phyloP scores from a whole-genome alignment of 2,329 filamentous ascomycete genomes.

The Neospermospora avenae region DNA sequence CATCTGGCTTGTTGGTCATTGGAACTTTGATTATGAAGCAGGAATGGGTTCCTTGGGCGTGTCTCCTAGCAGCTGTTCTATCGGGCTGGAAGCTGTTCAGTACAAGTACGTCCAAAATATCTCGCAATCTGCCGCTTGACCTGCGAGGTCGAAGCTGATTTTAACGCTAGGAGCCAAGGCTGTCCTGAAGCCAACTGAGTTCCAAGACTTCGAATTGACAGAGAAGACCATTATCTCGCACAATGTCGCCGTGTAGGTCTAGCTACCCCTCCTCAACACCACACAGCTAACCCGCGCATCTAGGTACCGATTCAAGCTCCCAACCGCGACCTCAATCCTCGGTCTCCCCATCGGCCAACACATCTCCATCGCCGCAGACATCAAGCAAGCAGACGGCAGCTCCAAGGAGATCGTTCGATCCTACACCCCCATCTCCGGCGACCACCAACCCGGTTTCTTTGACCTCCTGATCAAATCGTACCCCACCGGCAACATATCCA shows the following conservation, averaged over 20 bases:
- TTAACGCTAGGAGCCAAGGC: slow-evolving; percentile 63
- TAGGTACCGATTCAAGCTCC: slow-evolving; percentile 90
- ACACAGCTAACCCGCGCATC: slow-evolving; percentile 36
- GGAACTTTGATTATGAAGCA: slow-evolving; percentile 75
- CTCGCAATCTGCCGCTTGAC: not conserved
- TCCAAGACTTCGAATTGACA: slow-evolving; percentile 89
- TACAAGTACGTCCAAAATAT: slow-evolving; percentile 55
- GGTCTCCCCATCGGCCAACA: slow-evolving; percentile 98
- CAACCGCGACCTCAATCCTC: slow-evolving; percentile 73
- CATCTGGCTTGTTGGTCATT: slow-evolving; percentile 72
- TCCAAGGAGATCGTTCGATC: slow-evolving; percentile 84
- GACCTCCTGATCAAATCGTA: slow-evolving; percentile 98
- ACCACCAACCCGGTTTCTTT: slow-evolving; percentile 86
- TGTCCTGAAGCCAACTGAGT: slow-evolving; percentile 80
- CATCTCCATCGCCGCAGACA: slow-evolving; percentile 86
- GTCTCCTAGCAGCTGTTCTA: slow-evolving; percentile 61
- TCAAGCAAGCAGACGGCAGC: slow-evolving; percentile 62
- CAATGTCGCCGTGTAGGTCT: slow-evolving; percentile 86
- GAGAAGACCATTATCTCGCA: slow-evolving; percentile 96
- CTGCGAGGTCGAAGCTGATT: slow-evolving; percentile 11
- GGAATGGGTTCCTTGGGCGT: slow-evolving; percentile 72
- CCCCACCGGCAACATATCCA: slow-evolving; percentile 95
- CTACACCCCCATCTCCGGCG: slow-evolving; percentile 88
- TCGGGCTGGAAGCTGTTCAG: slow-evolving; percentile 69
- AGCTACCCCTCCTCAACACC: not conserved